phyloP scores from a whole-genome alignment of 2,329 filamentous ascomycete species.

The Cercospora berteroae region DNA sequence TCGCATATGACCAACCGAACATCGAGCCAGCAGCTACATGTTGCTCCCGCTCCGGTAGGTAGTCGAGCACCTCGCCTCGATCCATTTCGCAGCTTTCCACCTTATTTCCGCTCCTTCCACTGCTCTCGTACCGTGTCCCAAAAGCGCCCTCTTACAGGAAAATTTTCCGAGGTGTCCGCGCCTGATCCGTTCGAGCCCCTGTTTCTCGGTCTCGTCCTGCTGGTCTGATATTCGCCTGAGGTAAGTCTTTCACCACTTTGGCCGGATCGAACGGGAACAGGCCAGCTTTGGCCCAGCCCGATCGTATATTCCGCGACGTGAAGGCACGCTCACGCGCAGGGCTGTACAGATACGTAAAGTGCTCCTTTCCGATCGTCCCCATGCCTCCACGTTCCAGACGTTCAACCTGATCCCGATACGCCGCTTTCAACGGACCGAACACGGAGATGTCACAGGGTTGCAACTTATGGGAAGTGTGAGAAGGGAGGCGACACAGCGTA shows the following conservation, averaged over 20 bases:
- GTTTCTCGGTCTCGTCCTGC: no score
- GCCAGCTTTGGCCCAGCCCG: constrained; percentile 31
- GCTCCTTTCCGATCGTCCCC: constrained; percentile 16
- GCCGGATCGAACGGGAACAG: constrained; percentile 31
- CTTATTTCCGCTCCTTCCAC: no score
- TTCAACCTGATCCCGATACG: constrained; percentile 20
- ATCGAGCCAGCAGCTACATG: no score
- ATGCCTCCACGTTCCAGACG: constrained; percentile 15
- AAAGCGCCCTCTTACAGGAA: no score
- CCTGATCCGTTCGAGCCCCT: no score
- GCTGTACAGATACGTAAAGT: constrained; percentile 28
- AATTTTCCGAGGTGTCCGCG: no score
- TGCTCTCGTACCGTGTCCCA: no score
- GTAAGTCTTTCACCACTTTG: background rate
- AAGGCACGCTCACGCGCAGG: constrained; percentile 25
- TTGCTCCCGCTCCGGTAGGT: no score
- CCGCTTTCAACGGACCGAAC: background rate
- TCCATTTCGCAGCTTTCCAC: no score
- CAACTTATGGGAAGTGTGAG: constrained; percentile 21
- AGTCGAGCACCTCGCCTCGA: no score
- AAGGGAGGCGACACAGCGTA: constrained; percentile 35
- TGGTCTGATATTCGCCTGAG: background rate
- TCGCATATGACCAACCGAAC: no score
- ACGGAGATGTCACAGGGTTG: background rate
- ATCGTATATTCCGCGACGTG: constrained; percentile 32